phyloP scores from a whole-genome alignment of 768 basidiomycete species.

The Agrocybe chaxingu region DNA sequence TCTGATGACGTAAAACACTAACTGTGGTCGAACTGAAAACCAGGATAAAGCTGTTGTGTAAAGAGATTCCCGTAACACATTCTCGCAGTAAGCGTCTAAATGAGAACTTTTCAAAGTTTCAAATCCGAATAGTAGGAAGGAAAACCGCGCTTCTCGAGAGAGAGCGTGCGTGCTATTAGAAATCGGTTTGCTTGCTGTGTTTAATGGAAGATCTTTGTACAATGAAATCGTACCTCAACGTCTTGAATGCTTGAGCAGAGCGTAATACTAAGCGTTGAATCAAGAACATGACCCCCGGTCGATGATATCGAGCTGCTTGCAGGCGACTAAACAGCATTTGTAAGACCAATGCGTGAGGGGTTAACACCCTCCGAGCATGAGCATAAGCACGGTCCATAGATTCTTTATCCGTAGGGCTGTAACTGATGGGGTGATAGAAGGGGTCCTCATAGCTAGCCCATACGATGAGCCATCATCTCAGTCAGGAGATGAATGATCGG shows the following conservation, averaged over 20 bases:
- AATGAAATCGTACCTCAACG: constrained; percentile 63
- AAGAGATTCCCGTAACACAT: constrained; percentile 66
- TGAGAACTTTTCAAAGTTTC: constrained; percentile 87
- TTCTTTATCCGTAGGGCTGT: constrained; percentile 87
- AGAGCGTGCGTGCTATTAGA: constrained; percentile 79
- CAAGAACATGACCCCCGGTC: constrained; percentile 80
- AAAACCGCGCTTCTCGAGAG: constrained; percentile 86
- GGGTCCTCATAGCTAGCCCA: constrained; percentile 76
- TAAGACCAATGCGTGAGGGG: constrained; percentile 80
- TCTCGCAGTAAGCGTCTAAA: constrained; percentile 81
- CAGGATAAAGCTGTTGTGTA: constrained; percentile 84
- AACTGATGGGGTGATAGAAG: constrained; percentile 80
- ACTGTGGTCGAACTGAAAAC: constrained; percentile 96
- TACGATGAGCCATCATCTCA: constrained; percentile 37
- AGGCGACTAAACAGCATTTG: constrained; percentile 89
- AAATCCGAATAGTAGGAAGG: constrained; percentile 90
- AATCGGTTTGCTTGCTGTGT: background rate
- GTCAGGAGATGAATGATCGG: constrained; percentile 1
- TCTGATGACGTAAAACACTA: constrained; percentile 24
- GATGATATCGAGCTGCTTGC: constrained; percentile 89
- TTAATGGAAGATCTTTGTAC: background rate
- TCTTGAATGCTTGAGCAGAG: constrained; percentile 66
- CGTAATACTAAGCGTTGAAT: constrained; percentile 82
- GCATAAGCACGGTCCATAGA: constrained; percentile 69
- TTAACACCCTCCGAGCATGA: constrained; percentile 71